Percentiles rank a stretch among this genome's conserved stretches.
phyloP scores from a whole-genome alignment of 2,329 filamentous ascomycete genomes.

The Hypoxylon sp. region DNA sequence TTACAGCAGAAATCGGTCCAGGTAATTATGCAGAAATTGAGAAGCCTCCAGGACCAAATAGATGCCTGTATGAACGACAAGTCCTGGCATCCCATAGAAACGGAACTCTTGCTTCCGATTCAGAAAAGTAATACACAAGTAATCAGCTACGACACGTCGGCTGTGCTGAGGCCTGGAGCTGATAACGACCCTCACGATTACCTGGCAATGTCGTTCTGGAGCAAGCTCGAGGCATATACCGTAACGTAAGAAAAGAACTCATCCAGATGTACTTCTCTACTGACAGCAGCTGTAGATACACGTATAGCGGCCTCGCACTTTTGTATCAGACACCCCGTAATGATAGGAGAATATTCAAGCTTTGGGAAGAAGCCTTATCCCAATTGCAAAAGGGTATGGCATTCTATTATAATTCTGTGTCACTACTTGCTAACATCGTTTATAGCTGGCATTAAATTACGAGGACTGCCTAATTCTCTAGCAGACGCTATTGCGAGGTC shows the following conservation, averaged over 20 bases:
- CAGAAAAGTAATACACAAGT: slow-evolving; percentile 65
- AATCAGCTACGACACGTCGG: slow-evolving; percentile 70
- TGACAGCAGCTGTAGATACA: slow-evolving; percentile 60
- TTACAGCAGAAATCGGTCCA: slow-evolving; percentile 74
- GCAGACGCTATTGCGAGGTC: slow-evolving; percentile 70
- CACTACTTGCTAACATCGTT: slow-evolving; percentile 43
- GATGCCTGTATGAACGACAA: slow-evolving; percentile 66
- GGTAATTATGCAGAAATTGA: slow-evolving; percentile 71
- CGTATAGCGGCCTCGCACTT: slow-evolving; percentile 67
- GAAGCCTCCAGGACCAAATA: slow-evolving; percentile 72
- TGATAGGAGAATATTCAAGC: slow-evolving; percentile 57
- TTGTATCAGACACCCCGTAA: slow-evolving; percentile 58
- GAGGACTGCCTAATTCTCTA: slow-evolving; percentile 66
- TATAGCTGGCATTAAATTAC: slow-evolving; percentile 51
- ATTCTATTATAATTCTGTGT: slow-evolving; percentile 22
- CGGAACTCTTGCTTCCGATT: slow-evolving; percentile 70
- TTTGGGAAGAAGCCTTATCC: slow-evolving; percentile 59
- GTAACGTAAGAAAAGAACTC: slow-evolving; percentile 64
- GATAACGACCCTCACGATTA: slow-evolving; percentile 65
- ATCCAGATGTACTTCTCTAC: background rate
- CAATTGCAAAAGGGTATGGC: slow-evolving; percentile 55
- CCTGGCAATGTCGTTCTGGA: slow-evolving; percentile 72
- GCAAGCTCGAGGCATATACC: slow-evolving; percentile 70
- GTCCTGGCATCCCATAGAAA: slow-evolving; percentile 63
- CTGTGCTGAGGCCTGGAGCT: slow-evolving; percentile 66